phyloP scores from a whole-genome alignment of 805 yeast genomes.

The Suhomyces tanzawaensis region DNA sequence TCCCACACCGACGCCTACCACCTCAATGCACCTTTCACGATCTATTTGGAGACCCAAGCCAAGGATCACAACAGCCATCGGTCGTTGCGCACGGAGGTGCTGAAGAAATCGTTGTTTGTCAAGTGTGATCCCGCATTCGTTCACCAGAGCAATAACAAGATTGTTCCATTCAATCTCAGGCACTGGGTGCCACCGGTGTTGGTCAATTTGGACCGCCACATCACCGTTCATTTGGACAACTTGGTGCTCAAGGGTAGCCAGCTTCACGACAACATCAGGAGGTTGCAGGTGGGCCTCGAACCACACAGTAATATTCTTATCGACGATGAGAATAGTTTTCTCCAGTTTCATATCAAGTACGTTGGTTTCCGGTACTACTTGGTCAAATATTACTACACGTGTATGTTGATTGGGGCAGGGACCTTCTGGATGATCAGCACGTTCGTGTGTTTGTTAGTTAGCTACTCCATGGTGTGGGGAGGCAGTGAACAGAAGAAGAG shows the following conservation, averaged over 20 bases:
- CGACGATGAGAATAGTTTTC: conserved; percentile 9
- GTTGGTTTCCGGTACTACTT: conserved; percentile 26
- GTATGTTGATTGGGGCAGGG: conserved; percentile 17
- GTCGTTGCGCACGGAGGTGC: not conserved
- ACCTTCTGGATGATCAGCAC: conserved; percentile 22
- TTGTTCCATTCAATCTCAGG: conserved; percentile 36
- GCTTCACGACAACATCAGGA: not conserved
- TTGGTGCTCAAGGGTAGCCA: conserved; percentile 6
- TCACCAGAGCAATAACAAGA: conserved; percentile 26
- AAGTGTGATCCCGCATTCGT: conserved; percentile 29
- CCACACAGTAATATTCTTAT: not conserved
- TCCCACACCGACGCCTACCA: conserved; percentile 9
- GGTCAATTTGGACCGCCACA: conserved; percentile 18
- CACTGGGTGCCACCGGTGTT: conserved; percentile 37
- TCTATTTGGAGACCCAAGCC: not conserved
- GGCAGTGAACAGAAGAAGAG: not conserved
- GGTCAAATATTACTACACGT: conserved; percentile 19
- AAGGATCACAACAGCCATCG: not conserved
- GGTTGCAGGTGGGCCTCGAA: not conserved
- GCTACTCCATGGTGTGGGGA: conserved; percentile 14
- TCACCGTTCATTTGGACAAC: conserved; percentile 11
- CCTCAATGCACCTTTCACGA: conserved; percentile 1
- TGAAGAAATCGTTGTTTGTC: conserved; percentile 14
- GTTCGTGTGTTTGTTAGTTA: conserved; percentile 14
- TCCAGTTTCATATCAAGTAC: conserved; percentile 19